Evolutionary conservation across 225 moss, liverwort and hornwort genomes (phyloP), one percentile per base, ranked within the genome.

Genomic region (Marchantia paleacea): DNA sequence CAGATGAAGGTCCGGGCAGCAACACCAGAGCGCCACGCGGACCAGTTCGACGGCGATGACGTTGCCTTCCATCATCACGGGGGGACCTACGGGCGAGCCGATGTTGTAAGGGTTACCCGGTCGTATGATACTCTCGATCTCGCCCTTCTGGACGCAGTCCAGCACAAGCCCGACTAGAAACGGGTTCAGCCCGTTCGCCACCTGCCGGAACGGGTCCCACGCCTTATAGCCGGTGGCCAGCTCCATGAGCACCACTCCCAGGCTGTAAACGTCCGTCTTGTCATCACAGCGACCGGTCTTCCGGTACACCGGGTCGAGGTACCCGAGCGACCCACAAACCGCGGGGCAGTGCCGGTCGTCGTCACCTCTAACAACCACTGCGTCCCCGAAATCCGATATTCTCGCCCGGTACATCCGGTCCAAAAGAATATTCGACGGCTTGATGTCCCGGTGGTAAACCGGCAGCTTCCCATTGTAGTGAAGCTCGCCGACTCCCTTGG

Each of bases 221-320:
- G 81, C 86, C 29, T 87, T 87, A 19, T 81, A 77, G 24, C 84
- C 64, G 12, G 81, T 87, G 63, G 87, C 87, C 2, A 87, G 84
- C 53, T 87, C 87, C 55, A 87, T 79, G 79, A 87, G 73, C 24
- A 87, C 79, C 47, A 84, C 87, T 20, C 87, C 87, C 0, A 84
- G 61, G 31, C 84, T 80, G 22, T 80, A 87, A 60, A 84, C 82
- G 70, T 87, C 84, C 0, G 77, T 22, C 47, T 87, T 87, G 67
- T 84, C 87, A 48, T 87, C 84, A 58, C 81, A 84, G 3, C 84
- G 75, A 11, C 84, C 84, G 0, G 84, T 87, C 64, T 79, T 20
- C 66, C 84, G 77, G 29, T 82, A 84, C 49, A 87, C 31, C 0
- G 84, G 87, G 60, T 80, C 80, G 13, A 87, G 77, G 51, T 87